Evolutionary conservation across 306 rosid genomes (phyloP).

Genomic region (Phaseolus lunatus): DNA sequence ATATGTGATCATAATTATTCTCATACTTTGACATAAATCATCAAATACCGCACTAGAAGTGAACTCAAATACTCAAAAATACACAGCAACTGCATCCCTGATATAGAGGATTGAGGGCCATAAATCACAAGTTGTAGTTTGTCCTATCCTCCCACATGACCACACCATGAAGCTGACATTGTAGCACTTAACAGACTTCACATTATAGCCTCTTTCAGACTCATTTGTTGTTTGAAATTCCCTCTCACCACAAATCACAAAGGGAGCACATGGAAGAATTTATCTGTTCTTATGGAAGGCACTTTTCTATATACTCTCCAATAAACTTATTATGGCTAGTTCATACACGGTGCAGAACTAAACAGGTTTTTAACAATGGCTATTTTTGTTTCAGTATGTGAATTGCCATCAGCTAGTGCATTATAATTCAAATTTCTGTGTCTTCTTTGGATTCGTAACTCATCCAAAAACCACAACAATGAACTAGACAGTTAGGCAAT

Average conservation of each 20-base stretch:
- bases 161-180: conserved; percentile 68
- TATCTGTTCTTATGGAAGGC: background rate
- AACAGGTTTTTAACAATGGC: background rate
- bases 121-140: conserved; percentile 47
- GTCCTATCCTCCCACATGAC: conserved; percentile 71
- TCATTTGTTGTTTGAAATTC: background rate
- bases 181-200: conserved; percentile 69
- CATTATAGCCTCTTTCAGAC: conserved; percentile 59
- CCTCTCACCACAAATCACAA: background rate
- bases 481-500: background rate
- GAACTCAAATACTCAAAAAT: background rate
- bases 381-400: background rate
- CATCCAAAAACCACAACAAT: background rate
- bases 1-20: background rate
- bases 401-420: background rate
- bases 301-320: background rate
- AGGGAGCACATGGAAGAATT: background rate
- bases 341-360: no score
- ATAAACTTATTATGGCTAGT: no score
- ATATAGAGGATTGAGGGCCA: background rate
- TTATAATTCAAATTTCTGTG: background rate
- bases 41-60: background rate
- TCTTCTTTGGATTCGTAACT: background rate
- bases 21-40: background rate
- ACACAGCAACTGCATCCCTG: background rate